These are phyloP conservation scores for Dothideomycetes sp. DNA, from an alignment of 2,329 filamentous ascomycete genomes.

Conservation along the genomic window DNA sequence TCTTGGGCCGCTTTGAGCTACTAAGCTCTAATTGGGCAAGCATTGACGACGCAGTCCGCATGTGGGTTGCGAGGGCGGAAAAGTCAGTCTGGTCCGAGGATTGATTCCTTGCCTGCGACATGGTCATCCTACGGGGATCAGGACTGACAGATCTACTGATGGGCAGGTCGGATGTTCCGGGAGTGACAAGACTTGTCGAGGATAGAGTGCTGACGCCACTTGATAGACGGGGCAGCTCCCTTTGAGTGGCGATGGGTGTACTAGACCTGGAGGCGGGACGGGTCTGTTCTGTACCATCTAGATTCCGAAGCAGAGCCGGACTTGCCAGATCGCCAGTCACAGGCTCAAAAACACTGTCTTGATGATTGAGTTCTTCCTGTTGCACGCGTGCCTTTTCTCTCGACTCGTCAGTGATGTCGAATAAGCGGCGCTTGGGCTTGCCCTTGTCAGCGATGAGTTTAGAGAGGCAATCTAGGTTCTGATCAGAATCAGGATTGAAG, in stretches of 20 bases:
- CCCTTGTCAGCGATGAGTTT: conserved; percentile 58
- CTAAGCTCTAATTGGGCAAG: conserved; percentile 72
- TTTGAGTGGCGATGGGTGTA: conserved; percentile 11
- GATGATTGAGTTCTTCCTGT: conserved; percentile 28
- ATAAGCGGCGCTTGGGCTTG: conserved; percentile 38
- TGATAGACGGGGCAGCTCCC: conserved; percentile 43
- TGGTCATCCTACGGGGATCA: conserved; percentile 48
- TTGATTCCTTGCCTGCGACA: conserved; percentile 41
- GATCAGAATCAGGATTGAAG: conserved; percentile 63
- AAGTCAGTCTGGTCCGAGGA: conserved; percentile 65
- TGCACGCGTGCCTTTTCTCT: conserved; percentile 28
- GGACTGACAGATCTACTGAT: conserved; percentile 60
- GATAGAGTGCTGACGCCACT: conserved; percentile 52
- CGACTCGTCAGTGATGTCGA: conserved; percentile 52
- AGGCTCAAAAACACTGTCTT: conserved; percentile 78
- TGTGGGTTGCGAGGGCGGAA: conserved; percentile 72
- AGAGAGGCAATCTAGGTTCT: conserved; percentile 57
- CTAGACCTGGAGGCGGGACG: conserved; percentile 7
- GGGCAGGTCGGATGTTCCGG: conserved; percentile 58
- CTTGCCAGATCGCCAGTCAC: conserved; percentile 66
- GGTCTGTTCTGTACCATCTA: conserved; percentile 36
- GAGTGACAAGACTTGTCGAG: conserved; percentile 50
- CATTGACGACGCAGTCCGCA: conserved; percentile 82
- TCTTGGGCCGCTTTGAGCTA: conserved; percentile 65
- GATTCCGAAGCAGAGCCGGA: conserved; percentile 55